Conservation (phyloP, 352 stramenopile species). For the Phytophthora sansomeana region DNA sequence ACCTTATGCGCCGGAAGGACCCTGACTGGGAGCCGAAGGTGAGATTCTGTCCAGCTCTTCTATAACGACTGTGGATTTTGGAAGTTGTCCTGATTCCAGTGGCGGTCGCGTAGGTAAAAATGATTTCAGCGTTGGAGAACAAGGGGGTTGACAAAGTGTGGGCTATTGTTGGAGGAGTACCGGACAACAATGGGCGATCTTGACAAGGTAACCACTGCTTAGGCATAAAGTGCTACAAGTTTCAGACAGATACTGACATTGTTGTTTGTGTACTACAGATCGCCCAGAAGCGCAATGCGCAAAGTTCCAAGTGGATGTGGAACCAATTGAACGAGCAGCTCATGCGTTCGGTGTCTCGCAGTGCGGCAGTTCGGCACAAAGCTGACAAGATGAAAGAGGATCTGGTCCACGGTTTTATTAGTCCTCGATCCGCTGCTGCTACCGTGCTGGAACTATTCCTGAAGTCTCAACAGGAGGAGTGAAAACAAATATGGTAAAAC, state of each 20-base stretch:
- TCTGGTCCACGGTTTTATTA: constrained; percentile 70
- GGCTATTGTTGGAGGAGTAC: constrained; percentile 69
- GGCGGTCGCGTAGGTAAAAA: constrained; percentile 55
- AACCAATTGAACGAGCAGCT: constrained; percentile 83
- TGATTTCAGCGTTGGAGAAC: constrained; percentile 73
- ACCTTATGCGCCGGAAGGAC: constrained; percentile 85
- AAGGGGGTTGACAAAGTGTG: constrained; percentile 81
- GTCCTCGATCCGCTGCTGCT: constrained; percentile 64
- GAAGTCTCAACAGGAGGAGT: constrained; percentile 49
- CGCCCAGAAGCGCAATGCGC: constrained; percentile 66
- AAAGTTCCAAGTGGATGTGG: constrained; percentile 88
- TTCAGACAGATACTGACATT: neutral
- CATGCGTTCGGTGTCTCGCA: constrained; percentile 66
- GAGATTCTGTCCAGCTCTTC: neutral
- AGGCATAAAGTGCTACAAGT: neutral
- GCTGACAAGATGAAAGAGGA: constrained; percentile 70
- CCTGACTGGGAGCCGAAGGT: constrained; percentile 83
- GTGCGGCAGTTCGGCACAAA: constrained; percentile 50
- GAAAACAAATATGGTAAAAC: constrained; percentile 6
- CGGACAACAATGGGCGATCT: constrained; percentile 60
- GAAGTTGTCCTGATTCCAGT: neutral
- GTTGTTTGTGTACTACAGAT: constrained; percentile 49
- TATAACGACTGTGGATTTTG: neutral
- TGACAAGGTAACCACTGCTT: constrained; percentile 48
- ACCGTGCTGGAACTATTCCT: constrained; percentile 72